These are phyloP conservation scores for Penicillium waksmanii DNA, from an alignment of 495 filamentous ascomycete species.

Conservation along the genomic window DNA sequence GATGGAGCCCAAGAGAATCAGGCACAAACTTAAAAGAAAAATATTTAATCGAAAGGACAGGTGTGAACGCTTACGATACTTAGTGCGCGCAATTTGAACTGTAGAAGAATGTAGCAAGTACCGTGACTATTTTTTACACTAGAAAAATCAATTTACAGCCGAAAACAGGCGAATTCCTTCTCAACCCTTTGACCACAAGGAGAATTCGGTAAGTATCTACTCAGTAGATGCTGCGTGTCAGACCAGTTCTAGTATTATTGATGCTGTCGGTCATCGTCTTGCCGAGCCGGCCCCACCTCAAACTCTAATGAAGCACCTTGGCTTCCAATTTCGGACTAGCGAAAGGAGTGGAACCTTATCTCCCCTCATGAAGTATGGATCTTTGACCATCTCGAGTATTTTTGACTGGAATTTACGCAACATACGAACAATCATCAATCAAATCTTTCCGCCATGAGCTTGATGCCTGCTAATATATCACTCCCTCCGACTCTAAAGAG, in stretches of 20 bases:
- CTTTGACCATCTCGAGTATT: not conserved
- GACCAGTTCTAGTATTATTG: too few relatives aligned
- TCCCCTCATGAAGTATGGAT: conserved; percentile 1
- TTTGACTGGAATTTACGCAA: not conserved
- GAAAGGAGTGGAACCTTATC: not conserved
- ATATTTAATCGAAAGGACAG: too few relatives aligned
- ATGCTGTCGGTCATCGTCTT: not conserved
- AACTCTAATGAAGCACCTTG: conserved; percentile 21
- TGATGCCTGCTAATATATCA: not conserved
- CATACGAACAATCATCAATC: not conserved
- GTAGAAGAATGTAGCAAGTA: too few relatives aligned
- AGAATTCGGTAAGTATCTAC: not conserved
- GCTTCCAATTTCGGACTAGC: conserved; percentile 19
- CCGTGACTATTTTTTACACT: too few relatives aligned
- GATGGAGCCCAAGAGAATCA: too few relatives aligned
- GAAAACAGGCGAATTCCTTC: not conserved
- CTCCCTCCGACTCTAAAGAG: not conserved
- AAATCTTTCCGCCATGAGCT: not conserved
- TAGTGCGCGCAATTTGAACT: too few relatives aligned
- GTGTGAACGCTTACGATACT: too few relatives aligned
- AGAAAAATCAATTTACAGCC: too few relatives aligned
- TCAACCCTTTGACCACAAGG: not conserved
- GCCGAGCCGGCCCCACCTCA: conserved; percentile 1
- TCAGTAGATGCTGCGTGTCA: too few relatives aligned
- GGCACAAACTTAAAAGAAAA: too few relatives aligned